Evolutionary conservation across 768 basidiomycete species (phyloP).

Genomic region (Amanita pseudoporphyria): DNA sequence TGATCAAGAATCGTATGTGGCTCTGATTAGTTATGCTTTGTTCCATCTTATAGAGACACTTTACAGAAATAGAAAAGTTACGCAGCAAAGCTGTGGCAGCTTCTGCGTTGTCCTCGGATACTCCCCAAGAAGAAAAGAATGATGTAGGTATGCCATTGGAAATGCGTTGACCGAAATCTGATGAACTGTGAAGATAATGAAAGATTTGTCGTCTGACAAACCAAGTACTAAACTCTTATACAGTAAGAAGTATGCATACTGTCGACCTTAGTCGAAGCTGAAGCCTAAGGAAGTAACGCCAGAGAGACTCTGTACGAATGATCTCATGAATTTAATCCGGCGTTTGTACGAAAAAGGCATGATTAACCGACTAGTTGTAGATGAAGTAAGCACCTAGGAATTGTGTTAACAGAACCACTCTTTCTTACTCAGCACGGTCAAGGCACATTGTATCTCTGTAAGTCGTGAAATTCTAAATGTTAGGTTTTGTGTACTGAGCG

Average conservation of each 20-base stretch:
- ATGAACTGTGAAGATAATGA: slow-evolving; percentile 36
- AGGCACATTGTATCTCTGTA: slow-evolving; percentile 84
- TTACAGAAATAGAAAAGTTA: slow-evolving; percentile 54
- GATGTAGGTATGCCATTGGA: slow-evolving; percentile 27
- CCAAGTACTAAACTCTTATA: slow-evolving; percentile 60
- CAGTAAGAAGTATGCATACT: slow-evolving; percentile 32
- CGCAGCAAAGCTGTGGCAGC: slow-evolving; percentile 45
- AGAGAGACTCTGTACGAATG: slow-evolving; percentile 51
- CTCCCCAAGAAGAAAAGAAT: slow-evolving; percentile 38
- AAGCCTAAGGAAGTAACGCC: slow-evolving; percentile 49
- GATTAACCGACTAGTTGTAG: slow-evolving; percentile 68
- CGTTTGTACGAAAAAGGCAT: slow-evolving; percentile 42
- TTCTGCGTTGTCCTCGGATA: slow-evolving; percentile 60
- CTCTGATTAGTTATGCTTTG: neutral
- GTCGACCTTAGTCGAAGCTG: neutral
- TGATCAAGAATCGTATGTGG: slow-evolving; percentile 72
- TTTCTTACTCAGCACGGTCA: neutral
- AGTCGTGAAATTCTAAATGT: slow-evolving; percentile 10
- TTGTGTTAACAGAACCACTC: neutral
- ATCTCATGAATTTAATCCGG: slow-evolving; percentile 43
- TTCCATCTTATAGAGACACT: neutral
- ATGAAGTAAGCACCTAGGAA: slow-evolving; percentile 44
- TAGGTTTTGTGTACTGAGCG: neutral
- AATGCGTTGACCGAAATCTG: neutral
- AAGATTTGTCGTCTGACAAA: slow-evolving; percentile 49